Percentiles rank a stretch among this genome's conserved stretches.
Evolutionary conservation across 2,329 filamentous ascomycete genomes (phyloP).

Genomic region (Teratosphaeria destructans): DNA sequence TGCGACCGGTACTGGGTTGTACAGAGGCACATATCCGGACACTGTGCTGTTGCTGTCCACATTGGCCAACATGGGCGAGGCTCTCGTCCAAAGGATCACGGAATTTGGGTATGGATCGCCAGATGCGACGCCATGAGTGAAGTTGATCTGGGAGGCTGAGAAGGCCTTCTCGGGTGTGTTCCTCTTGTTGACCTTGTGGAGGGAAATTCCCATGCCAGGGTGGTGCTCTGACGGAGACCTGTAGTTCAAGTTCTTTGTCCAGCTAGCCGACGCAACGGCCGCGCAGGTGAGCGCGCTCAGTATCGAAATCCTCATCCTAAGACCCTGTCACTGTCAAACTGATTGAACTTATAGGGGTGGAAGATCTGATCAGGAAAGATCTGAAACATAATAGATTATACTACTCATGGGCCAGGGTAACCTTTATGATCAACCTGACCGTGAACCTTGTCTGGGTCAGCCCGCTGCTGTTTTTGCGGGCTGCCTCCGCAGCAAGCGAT

Average conservation of each 20-base stretch:
- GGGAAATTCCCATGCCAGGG: slow-evolving; percentile 52
- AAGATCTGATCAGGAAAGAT: background rate
- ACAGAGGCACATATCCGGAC: slow-evolving; percentile 45
- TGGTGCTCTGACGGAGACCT: slow-evolving; percentile 53
- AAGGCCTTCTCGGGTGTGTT: slow-evolving; percentile 33
- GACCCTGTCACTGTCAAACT: background rate
- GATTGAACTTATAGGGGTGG: background rate
- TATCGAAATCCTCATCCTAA: slow-evolving; percentile 10
- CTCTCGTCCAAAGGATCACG: slow-evolving; percentile 34
- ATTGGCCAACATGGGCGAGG: slow-evolving; percentile 29
- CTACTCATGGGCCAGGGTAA: background rate
- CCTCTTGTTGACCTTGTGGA: slow-evolving; percentile 51
- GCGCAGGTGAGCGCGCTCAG: slow-evolving; percentile 12
- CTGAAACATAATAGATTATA: background rate
- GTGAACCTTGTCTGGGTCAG: background rate
- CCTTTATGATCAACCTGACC: background rate
- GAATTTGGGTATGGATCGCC: slow-evolving; percentile 36
- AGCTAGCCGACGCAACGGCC: slow-evolving; percentile 19
- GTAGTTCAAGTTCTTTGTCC: slow-evolving; percentile 38
- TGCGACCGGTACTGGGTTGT: slow-evolving; percentile 38
- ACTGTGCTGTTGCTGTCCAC: slow-evolving; percentile 40
- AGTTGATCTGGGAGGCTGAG: slow-evolving; percentile 42
- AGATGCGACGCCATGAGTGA: slow-evolving; percentile 46
- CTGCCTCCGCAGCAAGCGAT: too few species aligned
- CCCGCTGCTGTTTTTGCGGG: background rate